Evolutionary conservation across 164 flowering plant genomes (phyloP).

Genomic region (Nymphaea thermarum): DNA sequence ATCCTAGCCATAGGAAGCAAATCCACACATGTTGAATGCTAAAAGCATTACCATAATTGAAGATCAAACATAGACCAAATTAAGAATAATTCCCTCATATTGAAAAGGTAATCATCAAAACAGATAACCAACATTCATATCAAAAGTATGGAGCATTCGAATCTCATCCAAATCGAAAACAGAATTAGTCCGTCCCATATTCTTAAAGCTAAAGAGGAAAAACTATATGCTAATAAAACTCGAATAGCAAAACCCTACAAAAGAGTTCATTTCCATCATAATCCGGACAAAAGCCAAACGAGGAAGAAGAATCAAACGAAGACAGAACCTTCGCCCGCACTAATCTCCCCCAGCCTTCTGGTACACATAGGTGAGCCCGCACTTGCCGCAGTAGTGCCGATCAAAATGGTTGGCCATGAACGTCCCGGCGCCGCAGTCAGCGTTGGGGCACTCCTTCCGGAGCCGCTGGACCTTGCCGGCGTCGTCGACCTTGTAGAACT

Average conservation of each 20-base stretch:
- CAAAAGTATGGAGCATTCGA: too few species aligned
- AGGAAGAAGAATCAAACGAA: not conserved
- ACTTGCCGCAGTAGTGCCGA: conserved; percentile 17
- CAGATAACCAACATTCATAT: too few species aligned
- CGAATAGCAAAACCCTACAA: not conserved
- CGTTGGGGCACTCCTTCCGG: conserved; percentile 10
- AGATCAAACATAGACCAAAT: too few species aligned
- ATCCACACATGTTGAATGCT: too few species aligned
- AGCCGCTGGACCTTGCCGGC: conserved; percentile 4
- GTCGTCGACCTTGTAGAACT: conserved; percentile 5
- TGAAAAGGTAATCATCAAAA: too few species aligned
- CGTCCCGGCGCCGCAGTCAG: conserved; percentile 10
- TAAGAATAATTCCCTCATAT: too few species aligned
- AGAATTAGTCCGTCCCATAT: too few species aligned
- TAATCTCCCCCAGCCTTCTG: conserved; percentile 11
- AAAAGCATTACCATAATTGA: too few species aligned
- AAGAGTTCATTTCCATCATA: not conserved
- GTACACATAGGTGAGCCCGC: conserved; percentile 13
- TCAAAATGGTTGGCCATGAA: conserved; percentile 14
- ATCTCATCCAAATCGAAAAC: too few species aligned
- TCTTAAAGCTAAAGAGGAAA: too few species aligned
- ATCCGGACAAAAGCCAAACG: not conserved
- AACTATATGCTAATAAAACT: not conserved
- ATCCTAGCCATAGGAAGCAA: too few species aligned
- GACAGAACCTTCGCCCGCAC: not conserved